A percentile compares a stretch with the other conserved stretches of the same genome.
These are phyloP conservation scores for Henningerozyma blattae DNA, from an alignment of 805 yeast genomes.

Conservation along the genomic window DNA sequence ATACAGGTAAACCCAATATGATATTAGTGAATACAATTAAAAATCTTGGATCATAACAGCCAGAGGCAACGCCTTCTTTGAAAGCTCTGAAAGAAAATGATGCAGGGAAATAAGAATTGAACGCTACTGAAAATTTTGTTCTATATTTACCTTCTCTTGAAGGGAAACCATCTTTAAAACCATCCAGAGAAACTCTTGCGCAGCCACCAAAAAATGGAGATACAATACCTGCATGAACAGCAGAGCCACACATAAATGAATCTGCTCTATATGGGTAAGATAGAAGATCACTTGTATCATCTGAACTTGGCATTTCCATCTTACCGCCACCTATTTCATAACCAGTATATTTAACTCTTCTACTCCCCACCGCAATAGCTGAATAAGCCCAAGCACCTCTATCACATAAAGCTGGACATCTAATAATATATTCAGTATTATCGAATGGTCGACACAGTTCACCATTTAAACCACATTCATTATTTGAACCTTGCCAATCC, in stretches of 20 bases:
- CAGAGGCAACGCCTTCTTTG: constrained; percentile 26
- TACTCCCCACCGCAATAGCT: constrained; percentile 60
- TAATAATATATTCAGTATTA: constrained; percentile 37
- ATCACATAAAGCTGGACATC: constrained; percentile 87
- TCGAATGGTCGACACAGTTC: constrained; percentile 39
- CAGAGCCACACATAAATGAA: constrained; percentile 83
- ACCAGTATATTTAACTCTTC: constrained; percentile 55
- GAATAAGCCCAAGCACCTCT: constrained; percentile 67
- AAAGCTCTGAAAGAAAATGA: constrained; percentile 50
- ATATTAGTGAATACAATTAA: constrained; percentile 46
- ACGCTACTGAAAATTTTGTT: constrained; percentile 37
- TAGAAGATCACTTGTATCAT: constrained; percentile 17
- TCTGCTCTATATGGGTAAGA: constrained; percentile 73
- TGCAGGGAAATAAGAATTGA: constrained; percentile 63
- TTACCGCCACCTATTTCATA: constrained; percentile 71
- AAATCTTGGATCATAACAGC: constrained; percentile 62
- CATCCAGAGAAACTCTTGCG: constrained; percentile 46
- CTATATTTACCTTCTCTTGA: constrained; percentile 39
- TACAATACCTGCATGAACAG: constrained; percentile 71
- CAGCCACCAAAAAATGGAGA: constrained; percentile 74
- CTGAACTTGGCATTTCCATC: constrained; percentile 8
- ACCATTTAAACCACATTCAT: constrained; percentile 64
- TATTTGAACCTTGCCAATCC: constrained; percentile 69
- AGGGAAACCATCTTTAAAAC: constrained; percentile 38
- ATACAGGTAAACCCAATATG: constrained; percentile 48